phyloP scores from a whole-genome alignment of 192 early-diverging fungal genomes.

The Coemansia sp. region DNA sequence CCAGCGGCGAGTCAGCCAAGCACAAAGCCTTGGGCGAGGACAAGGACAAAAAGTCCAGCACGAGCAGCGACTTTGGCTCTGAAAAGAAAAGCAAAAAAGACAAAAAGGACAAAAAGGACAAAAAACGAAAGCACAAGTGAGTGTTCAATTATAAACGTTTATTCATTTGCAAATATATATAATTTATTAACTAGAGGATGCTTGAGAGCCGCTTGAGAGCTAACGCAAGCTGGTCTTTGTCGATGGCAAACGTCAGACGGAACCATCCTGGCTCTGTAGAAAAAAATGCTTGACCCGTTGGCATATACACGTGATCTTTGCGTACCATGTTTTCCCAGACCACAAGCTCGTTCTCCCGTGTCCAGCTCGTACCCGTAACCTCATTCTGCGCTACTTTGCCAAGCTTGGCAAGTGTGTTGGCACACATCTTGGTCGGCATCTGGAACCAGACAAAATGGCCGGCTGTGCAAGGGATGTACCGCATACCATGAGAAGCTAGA shows the following conservation, averaged over 20 bases:
- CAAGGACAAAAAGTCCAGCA: background rate
- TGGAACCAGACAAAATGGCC: conserved; percentile 74
- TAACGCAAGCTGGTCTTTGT: conserved; percentile 46
- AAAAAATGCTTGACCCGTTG: conserved; percentile 68
- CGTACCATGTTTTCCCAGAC: conserved; percentile 56
- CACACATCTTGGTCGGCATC: conserved; percentile 24
- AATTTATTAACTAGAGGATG: background rate
- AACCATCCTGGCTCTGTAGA: conserved; percentile 64
- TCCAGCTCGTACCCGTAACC: conserved; percentile 20
- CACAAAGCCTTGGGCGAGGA: background rate
- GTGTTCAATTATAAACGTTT: background rate
- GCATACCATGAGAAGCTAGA: conserved; percentile 54
- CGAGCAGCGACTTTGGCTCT: background rate
- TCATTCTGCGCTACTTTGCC: conserved; percentile 11
- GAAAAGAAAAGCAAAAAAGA: conserved; percentile 1
- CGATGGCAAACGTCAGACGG: conserved; percentile 64
- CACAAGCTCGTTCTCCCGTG: conserved; percentile 51
- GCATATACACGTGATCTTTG: conserved; percentile 66
- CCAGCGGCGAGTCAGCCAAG: background rate
- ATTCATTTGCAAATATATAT: background rate
- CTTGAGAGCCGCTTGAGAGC: conserved; percentile 55
- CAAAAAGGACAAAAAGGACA: conserved; percentile 4
- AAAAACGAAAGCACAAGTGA: conserved; percentile 15
- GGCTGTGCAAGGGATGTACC: conserved; percentile 63
- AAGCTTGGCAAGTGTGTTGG: conserved; percentile 49